A percentile compares a stretch with the other conserved stretches of the same genome.
Conservation (phyloP, 2,329 filamentous ascomycete species). For the Dendrostoma leiphaemia region DNA sequence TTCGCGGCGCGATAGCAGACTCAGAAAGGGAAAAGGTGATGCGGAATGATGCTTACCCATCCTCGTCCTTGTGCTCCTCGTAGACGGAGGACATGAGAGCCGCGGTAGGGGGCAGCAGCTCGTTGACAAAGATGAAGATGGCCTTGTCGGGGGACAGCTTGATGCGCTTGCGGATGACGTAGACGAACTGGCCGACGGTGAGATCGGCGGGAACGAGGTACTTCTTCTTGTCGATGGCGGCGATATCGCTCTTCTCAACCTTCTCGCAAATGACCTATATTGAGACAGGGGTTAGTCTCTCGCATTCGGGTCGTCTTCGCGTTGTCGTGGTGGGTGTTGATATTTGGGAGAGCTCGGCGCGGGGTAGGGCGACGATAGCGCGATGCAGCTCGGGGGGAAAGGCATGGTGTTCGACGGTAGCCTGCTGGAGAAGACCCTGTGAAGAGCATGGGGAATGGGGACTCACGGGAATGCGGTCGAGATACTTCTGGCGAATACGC, state of each 20-base stretch:
- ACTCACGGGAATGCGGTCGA: constrained; percentile 95
- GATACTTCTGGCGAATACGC: constrained; percentile 98
- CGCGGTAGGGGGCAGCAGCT: constrained; percentile 93
- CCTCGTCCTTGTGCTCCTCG: constrained; percentile 93
- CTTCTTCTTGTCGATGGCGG: constrained; percentile 99
- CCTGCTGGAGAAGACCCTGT: no score
- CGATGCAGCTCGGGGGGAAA: neutral
- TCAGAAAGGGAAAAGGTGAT: no score
- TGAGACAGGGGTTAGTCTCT: constrained; percentile 8
- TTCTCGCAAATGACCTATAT: constrained; percentile 96
- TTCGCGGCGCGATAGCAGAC: no score
- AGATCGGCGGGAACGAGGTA: constrained; percentile 96
- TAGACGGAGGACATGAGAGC: constrained; percentile 99
- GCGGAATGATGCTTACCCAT: constrained; percentile 52
- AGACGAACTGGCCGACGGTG: constrained; percentile 97
- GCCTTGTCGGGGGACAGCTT: constrained; percentile 99
- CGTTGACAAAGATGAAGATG: constrained; percentile 99
- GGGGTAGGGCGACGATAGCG: constrained; percentile 4
- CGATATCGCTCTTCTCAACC: constrained; percentile 98
- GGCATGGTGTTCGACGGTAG: no score
- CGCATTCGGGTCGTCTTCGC: neutral
- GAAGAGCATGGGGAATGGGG: neutral
- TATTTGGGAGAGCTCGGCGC: neutral
- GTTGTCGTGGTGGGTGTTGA: neutral
- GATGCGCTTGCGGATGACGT: constrained; percentile 99